phyloP scores from a whole-genome alignment of 2,329 filamentous ascomycete species.

The Cucurbitaria berberidis region DNA sequence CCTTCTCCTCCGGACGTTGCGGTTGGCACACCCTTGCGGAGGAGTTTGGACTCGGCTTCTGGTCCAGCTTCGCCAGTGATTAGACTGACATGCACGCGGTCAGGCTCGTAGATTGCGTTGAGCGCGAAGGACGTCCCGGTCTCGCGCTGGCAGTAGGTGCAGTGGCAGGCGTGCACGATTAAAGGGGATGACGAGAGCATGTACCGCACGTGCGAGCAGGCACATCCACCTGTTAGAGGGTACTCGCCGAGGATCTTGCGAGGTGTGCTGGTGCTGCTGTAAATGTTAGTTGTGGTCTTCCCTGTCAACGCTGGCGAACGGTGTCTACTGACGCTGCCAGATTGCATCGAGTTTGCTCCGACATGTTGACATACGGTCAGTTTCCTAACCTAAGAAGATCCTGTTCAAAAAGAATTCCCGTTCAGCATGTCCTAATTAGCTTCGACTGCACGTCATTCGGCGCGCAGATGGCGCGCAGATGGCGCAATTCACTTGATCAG shows the following conservation, averaged over 20 bases:
- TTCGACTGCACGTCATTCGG: neutral
- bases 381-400: too few relatives aligned
- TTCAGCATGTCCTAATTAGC: neutral
- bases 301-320: too few relatives aligned
- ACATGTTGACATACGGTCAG: too few relatives aligned
- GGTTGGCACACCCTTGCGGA: conserved; percentile 35
- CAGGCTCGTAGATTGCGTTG: conserved; percentile 53
- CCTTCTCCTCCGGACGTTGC: conserved; percentile 22
- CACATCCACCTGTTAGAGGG: conserved; percentile 23
- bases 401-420: too few relatives aligned
- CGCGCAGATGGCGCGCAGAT: too few relatives aligned
- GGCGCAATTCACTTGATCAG: too few relatives aligned
- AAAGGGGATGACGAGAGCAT: conserved; percentile 36
- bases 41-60: conserved; percentile 38
- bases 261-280: neutral
- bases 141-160: conserved; percentile 55
- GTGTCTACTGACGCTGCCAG: neutral
- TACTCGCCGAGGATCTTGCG: neutral
- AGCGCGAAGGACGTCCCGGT: conserved; percentile 49
- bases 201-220: conserved; percentile 29
- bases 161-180: conserved; percentile 53
- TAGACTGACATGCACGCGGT: conserved; percentile 36
- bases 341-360: neutral
- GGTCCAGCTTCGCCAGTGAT: conserved; percentile 21
- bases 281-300: too few relatives aligned